phyloP scores from a whole-genome alignment of 805 yeast genomes.

The Wickerhamomyces pijperi region DNA sequence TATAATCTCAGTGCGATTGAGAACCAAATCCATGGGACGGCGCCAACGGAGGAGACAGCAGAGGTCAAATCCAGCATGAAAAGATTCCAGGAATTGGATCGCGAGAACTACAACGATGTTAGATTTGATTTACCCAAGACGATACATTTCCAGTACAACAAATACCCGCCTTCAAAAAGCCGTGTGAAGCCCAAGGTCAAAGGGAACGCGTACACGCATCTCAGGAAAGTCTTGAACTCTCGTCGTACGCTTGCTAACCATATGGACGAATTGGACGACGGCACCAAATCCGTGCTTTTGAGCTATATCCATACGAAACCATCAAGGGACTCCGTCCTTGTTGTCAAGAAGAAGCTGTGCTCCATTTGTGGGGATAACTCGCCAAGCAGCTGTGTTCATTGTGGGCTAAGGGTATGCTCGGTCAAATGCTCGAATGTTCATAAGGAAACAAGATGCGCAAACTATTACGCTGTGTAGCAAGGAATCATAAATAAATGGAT shows the following conservation, averaged over 20 bases:
- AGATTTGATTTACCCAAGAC: slow-evolving; percentile 27
- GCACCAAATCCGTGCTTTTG: slow-evolving; percentile 20
- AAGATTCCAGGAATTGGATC: slow-evolving; percentile 29
- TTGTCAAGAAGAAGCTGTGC: slow-evolving; percentile 29
- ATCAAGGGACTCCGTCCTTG: slow-evolving; percentile 15
- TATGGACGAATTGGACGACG: slow-evolving; percentile 28
- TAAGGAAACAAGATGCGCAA: slow-evolving; percentile 32
- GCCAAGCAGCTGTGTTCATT: slow-evolving; percentile 28
- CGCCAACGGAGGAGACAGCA: slow-evolving; percentile 14
- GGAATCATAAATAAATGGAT: no score
- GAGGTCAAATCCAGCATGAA: slow-evolving; percentile 26
- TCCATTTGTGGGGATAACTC: slow-evolving; percentile 35
- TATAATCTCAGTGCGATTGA: slow-evolving; percentile 18
- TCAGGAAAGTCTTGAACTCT: slow-evolving; percentile 27
- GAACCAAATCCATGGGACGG: slow-evolving; percentile 17
- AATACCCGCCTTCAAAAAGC: slow-evolving; percentile 6
- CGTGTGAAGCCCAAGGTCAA: slow-evolving; percentile 6
- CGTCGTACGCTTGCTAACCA: slow-evolving; percentile 30
- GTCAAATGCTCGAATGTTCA: slow-evolving; percentile 29
- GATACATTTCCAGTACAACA: slow-evolving; percentile 16
- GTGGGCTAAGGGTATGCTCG: slow-evolving; percentile 30
- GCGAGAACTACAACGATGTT: slow-evolving; percentile 32
- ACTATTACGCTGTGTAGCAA: slow-evolving; percentile 9
- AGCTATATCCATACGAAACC: slow-evolving; percentile 5
- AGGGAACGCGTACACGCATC: slow-evolving; percentile 19